Base-by-base conservation (phyloP, 75 land plant species). In the Sequoia sempervirens region DNA sequence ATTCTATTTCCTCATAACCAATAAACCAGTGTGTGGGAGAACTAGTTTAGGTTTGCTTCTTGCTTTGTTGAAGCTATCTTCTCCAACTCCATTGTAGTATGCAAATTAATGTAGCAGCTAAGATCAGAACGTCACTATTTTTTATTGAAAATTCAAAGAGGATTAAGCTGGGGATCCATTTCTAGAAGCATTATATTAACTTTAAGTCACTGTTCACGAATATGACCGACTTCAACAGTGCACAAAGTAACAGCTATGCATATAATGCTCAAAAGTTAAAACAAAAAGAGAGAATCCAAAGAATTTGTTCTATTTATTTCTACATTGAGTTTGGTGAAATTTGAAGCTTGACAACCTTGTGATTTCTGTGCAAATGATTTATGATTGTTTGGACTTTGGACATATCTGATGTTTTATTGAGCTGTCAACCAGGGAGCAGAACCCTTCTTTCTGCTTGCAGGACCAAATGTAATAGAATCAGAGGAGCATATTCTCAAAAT, bases 401-500 rank as follows among this genome's bases (percentile, higher is more conserved):
- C 80, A 78, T 43, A 45, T 43, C 30, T 78, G 46, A 78, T 11
- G 15, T 78, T 43, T 78, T 79, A 38, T 38, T 83, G 23, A 79
- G 10, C 47, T 81, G 61, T 53, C 41, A 56, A 40, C n/a, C 91
- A 94, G 98, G 86, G 84, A 17, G 94, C 99, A n/a, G 95, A 94
- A 38, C 99, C 99, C 26, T 97, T 97, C 82, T 97, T 97, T 87
- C 76, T 97, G 53, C 82, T 97, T 79, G 99, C 99, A 15, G 99
- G 99, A 12, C 98, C 99, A 69, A 97, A 97, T 83, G 98, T 95
- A 75, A 95, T 97, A 41, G 99, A 97, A 86, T 97, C 99, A 1
- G 93, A 94, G 66, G 95, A 94, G 75, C 99, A 97, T 81, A 81
- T 92, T 23, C 23, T 97, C 2, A 87, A 90, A 74, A 97, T 97